Percentiles rank a stretch among this genome's conserved stretches.
phyloP scores from a whole-genome alignment of 148 eudicot genomes.

The Cornus florida region DNA sequence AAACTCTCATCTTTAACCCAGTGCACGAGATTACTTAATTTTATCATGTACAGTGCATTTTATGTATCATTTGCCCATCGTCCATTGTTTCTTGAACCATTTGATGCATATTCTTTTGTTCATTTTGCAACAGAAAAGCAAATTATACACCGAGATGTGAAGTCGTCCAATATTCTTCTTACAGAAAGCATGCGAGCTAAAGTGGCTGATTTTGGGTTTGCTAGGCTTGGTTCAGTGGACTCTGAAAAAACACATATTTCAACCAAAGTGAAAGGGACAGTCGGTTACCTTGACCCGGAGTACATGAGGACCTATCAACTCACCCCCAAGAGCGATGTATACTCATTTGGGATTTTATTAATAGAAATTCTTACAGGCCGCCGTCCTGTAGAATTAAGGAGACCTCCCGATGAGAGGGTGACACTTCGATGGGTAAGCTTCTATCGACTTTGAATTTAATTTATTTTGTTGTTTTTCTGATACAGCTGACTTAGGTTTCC shows the following conservation, averaged over 20 bases:
- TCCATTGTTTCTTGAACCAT: neutral
- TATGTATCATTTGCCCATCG: neutral
- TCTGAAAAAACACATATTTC: constrained; percentile 73
- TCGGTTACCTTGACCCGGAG: constrained; percentile 96
- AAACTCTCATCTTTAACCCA: no score
- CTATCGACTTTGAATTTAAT: neutral
- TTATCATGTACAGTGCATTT: neutral
- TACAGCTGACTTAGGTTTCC: no score
- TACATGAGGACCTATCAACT: constrained; percentile 96
- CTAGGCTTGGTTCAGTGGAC: constrained; percentile 74
- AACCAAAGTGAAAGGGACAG: constrained; percentile 97
- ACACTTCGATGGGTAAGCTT: constrained; percentile 83
- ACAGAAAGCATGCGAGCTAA: constrained; percentile 80
- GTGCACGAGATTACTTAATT: no score
- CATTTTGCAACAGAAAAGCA: constrained; percentile 66
- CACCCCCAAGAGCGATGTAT: constrained; percentile 90
- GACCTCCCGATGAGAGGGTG: constrained; percentile 63
- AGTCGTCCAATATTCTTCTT: constrained; percentile 92
- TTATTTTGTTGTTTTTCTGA: neutral
- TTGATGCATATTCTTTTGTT: constrained; percentile 3
- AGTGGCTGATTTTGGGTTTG: constrained; percentile 99
- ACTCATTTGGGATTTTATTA: constrained; percentile 82
- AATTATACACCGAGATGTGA: constrained; percentile 94
- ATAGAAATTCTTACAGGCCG: constrained; percentile 89
- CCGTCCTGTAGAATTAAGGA: constrained; percentile 82